Percentiles rank a stretch among this genome's conserved stretches.
Evolutionary conservation across 768 basidiomycete species (phyloP).

Genomic region (Fistulinella prunicolor): DNA sequence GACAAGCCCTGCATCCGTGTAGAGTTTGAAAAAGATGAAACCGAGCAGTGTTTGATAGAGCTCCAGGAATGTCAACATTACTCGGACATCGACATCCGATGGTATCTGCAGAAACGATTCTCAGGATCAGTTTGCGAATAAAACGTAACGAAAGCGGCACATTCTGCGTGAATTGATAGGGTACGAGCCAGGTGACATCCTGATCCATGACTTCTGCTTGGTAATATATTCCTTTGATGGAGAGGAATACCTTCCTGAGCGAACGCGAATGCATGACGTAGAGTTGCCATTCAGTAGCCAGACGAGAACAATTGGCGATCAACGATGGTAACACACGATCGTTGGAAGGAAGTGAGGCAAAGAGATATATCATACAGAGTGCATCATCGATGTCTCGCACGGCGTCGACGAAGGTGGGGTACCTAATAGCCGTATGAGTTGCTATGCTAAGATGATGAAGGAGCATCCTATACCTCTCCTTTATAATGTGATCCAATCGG

Average conservation of each 20-base stretch:
- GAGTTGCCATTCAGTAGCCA: constrained; percentile 95
- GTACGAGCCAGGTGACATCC: constrained; percentile 92
- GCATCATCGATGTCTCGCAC: constrained; percentile 96
- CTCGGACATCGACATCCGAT: constrained; percentile 92
- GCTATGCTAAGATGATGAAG: not conserved
- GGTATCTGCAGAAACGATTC: constrained; percentile 61
- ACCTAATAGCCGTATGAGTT: constrained; percentile 48
- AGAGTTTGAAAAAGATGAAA: constrained; percentile 97
- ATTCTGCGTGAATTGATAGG: constrained; percentile 95
- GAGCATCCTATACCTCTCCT: constrained; percentile 70
- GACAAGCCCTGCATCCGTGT: constrained; percentile 85
- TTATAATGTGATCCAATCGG: constrained; percentile 91
- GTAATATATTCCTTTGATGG: constrained; percentile 98
- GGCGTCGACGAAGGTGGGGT: constrained; percentile 95
- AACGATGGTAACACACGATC: constrained; percentile 77
- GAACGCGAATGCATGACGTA: constrained; percentile 87
- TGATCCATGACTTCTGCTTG: constrained; percentile 95
- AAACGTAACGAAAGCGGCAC: constrained; percentile 42
- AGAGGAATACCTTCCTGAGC: constrained; percentile 88
- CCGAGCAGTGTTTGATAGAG: constrained; percentile 95
- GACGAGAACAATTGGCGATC: constrained; percentile 84
- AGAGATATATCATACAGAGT: constrained; percentile 91
- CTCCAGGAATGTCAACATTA: constrained; percentile 97
- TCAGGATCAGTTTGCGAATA: constrained; percentile 6
- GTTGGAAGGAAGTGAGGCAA: constrained; percentile 87